Evolutionary conservation across 176 grass and related monocot species (phyloP), one percentile per base, ranked within the genome.

Genomic region (Melocanna baccifera): DNA sequence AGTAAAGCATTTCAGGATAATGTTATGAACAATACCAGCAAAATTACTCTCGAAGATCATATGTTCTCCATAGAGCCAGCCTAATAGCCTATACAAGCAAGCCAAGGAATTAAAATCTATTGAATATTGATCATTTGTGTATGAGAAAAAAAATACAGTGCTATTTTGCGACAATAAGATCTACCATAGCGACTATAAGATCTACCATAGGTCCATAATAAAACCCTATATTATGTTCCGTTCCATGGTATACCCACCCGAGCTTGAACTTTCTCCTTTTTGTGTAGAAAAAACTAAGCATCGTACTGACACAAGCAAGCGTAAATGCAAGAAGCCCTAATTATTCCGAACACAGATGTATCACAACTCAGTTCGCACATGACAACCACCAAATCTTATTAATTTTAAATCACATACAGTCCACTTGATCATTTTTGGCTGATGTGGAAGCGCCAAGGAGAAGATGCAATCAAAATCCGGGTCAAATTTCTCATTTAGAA

Each of bases 1-100:
- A 76, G 40, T 52, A 87, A 68, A 84, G 19, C 19, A 80, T 75
- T 68, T 26, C 2, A 84, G 7, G 20, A 71, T 40, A 83, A 63
- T 45, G 16, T 72, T 34, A 71, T 65, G 32, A 23, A 16, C 1
- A 46, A 69, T 19, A 77, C 22, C 19, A 83, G 36, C 29, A 59
- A 46, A 43, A 18, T 71, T 48, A 40, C 16, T 53, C 63, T 71
- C 4, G 3, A 45, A 75, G 12, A 86, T 76, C 5, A 0, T 28
- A 91, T 58, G 1, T 75, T 63, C 78, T 75, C 16, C 34, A 56
- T 57, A 88, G 22, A 57, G 43, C 28, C 52, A 61, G 19, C 9
- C 39, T 2, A 48, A n/a, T 52, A 61, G 19, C 9, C 39, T 2
- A 48, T 36, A 50, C 9, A 45, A 53, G 26, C 28, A 77, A 46